phyloP scores from a whole-genome alignment of 192 early-diverging fungal species.

The Borealophlyctis nickersoniae region DNA sequence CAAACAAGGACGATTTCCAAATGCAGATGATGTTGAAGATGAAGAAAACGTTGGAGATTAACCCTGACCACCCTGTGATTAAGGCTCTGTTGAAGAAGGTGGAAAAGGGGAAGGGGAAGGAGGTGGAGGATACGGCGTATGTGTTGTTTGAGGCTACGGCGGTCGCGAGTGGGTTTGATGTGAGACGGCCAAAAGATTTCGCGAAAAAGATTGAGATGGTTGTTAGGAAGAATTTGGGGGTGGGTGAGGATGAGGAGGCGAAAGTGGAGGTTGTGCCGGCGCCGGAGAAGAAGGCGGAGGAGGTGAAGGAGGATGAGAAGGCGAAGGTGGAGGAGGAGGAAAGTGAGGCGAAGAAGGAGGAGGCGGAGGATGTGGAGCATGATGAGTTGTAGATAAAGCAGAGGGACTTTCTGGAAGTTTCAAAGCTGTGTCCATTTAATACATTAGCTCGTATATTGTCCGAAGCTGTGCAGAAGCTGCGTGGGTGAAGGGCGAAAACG shows the following conservation, averaged over 20 bases:
- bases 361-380: constrained; percentile 25
- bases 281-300: constrained; percentile 56
- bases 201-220: constrained; percentile 37
- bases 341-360: constrained; percentile 17
- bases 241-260: constrained; percentile 27
- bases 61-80: constrained; percentile 48
- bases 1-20: constrained; percentile 38
- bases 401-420: not conserved
- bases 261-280: constrained; percentile 36
- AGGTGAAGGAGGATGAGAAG: constrained; percentile 64
- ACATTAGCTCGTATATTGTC: not conserved
- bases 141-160: constrained; percentile 43
- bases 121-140: constrained; percentile 25
- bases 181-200: constrained; percentile 32
- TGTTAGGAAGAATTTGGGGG: constrained; percentile 31
- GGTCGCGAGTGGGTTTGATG: constrained; percentile 38
- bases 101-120: constrained; percentile 18
- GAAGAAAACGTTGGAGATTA: constrained; percentile 45
- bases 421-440: not conserved
- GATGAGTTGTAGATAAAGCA: constrained; percentile 26
- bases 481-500: not conserved
- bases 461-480: not conserved
- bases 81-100: constrained; percentile 34
- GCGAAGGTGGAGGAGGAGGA: constrained; percentile 42
- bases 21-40: constrained; percentile 27